Base-by-base conservation (phyloP, 805 yeast species). In the Candida qinlingensis region DNA sequence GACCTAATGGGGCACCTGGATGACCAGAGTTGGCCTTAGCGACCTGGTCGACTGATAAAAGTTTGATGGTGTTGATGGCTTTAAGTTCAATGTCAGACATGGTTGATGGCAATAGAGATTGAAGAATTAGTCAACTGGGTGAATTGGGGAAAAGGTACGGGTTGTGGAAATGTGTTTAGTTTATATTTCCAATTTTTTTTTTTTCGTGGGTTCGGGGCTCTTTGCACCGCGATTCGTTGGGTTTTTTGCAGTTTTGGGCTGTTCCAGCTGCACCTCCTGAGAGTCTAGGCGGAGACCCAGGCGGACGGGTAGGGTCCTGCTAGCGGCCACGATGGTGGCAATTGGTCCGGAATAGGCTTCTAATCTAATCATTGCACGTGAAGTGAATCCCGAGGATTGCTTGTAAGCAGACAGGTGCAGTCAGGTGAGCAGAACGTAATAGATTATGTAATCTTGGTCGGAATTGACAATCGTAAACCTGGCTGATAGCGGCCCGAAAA, bases 1-100 rank as follows among this genome's bases (percentile, higher is more conserved):
- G 75, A 55, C 98, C 98, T 80, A 92, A 82, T 63, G 98, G 98
- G 46, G 99, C 98, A 75, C 99, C 99, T 48, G 99, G 99, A 75
- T 92, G 99, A 58, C 99, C 99, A 52, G 96, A 85, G 73, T 92
- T 86, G 62, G 97, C 92, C 71, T 81, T 78, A 51, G 84, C 76
- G 54, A 88, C 95, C 56, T 87, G 82, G 69, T 92, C 99, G 47
- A 87, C 85, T 46, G 98, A 82, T 61, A 92, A 79, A 52, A 84
- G 72, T 75, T 97, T 89, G 74, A 92, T 87, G 60, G 98, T 88
- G 76, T 79, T 76, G 71, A 92, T 75, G 50, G 96, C 87, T 67
- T 76, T 75, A 58, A 74, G 74, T 69, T 91, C 96, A 62, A 87
- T 72, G 52, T 49, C 44, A 34, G 54, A 57, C 56, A 48, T 61